These are phyloP conservation scores for Leavenworthia alabamica DNA, from an alignment of 345 rosid species.

Conservation along the genomic window DNA sequence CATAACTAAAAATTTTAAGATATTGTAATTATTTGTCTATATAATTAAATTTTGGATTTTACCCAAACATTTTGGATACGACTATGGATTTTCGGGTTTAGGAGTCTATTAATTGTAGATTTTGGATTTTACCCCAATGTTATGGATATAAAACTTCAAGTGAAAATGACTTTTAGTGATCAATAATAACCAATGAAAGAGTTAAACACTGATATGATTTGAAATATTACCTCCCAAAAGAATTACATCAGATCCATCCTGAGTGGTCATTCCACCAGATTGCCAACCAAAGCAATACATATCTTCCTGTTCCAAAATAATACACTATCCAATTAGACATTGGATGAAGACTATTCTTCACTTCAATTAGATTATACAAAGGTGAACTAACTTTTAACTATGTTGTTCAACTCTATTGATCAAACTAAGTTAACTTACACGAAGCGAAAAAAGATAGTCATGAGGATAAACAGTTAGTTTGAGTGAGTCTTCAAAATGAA, in stretches of 20 bases:
- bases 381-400: background rate
- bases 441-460: slow-evolving; percentile 63
- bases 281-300: slow-evolving; percentile 86
- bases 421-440: slow-evolving; percentile 40
- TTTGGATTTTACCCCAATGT: no score
- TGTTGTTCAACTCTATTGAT: background rate
- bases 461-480: slow-evolving; percentile 51
- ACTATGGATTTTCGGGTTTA: no score
- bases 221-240: slow-evolving; percentile 75
- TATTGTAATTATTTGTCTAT: no score
- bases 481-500: slow-evolving; percentile 63
- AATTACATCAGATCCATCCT: slow-evolving; percentile 53
- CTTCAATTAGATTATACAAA: background rate
- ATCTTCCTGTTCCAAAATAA: slow-evolving; percentile 67
- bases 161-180: no score
- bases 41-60: no score
- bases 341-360: no score
- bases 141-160: no score
- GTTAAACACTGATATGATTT: background rate
- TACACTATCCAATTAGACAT: no score
- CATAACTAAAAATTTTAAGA: no score
- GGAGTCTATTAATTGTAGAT: no score
- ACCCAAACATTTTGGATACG: no score
- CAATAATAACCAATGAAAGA: background rate
- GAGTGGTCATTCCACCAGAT: slow-evolving; percentile 53